These are phyloP conservation scores for Blastomyces parvus DNA, from an alignment of 2,329 filamentous ascomycete species.

Conservation along the genomic window DNA sequence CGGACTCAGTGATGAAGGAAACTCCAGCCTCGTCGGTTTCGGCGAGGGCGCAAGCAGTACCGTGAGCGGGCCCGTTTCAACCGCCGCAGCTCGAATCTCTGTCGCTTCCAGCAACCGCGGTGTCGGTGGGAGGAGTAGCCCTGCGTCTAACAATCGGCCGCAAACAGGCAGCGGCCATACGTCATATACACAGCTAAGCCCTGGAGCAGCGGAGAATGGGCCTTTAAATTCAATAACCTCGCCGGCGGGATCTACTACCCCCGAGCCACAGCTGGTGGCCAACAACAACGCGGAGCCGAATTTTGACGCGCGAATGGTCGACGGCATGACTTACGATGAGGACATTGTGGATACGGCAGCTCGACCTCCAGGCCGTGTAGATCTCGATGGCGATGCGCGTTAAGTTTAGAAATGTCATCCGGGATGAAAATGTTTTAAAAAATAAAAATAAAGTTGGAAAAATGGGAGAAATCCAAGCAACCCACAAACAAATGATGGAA, in stretches of 20 bases:
- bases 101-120: slow-evolving; percentile 25
- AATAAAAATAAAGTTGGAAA: neutral
- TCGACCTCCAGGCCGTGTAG: slow-evolving; percentile 46
- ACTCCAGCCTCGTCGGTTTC: slow-evolving; percentile 78
- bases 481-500: neutral
- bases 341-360: slow-evolving; percentile 58
- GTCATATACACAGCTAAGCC: slow-evolving; percentile 21
- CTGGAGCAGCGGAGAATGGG: slow-evolving; percentile 35
- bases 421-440: neutral
- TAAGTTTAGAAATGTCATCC: neutral
- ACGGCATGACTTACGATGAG: slow-evolving; percentile 55
- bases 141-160: slow-evolving; percentile 25
- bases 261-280: slow-evolving; percentile 34
- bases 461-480: neutral
- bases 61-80: slow-evolving; percentile 66
- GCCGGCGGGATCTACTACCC: slow-evolving; percentile 31
- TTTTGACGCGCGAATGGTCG: slow-evolving; percentile 53
- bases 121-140: slow-evolving; percentile 32
- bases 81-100: slow-evolving; percentile 38
- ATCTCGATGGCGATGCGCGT: slow-evolving; percentile 16
- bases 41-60: slow-evolving; percentile 85
- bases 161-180: slow-evolving; percentile 20
- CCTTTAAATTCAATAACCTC: slow-evolving; percentile 30
- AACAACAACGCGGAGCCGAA: slow-evolving; percentile 36
- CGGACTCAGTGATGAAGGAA: slow-evolving; percentile 76